Evolutionary conservation across 2,329 filamentous ascomycete genomes (phyloP).

Genomic region (Rutstroemia sydowiana): DNA sequence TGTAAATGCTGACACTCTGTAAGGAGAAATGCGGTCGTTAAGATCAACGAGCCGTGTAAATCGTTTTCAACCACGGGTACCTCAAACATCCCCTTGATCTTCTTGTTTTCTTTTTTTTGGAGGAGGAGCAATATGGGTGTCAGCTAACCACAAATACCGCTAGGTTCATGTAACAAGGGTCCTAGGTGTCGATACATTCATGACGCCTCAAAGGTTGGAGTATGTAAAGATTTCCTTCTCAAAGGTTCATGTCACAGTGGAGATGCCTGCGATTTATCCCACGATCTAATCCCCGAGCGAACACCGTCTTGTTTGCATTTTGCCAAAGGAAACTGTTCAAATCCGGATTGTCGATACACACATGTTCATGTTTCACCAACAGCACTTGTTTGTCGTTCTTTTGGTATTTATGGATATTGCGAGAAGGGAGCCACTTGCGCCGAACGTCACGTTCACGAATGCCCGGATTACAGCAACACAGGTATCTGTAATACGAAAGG

Average conservation of each 20-base stretch:
- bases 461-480: conserved; percentile 89
- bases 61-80: conserved; percentile 64
- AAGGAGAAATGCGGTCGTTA: conserved; percentile 40
- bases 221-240: conserved; percentile 81
- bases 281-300: conserved; percentile 75
- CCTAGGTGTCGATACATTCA: conserved; percentile 74
- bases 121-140: conserved; percentile 19
- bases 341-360: conserved; percentile 76
- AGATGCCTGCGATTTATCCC: conserved; percentile 80
- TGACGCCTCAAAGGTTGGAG: conserved; percentile 77
- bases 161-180: conserved; percentile 82
- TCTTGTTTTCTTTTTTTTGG: conserved; percentile 15
- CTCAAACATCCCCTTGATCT: conserved; percentile 25
- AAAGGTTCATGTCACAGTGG: conserved; percentile 72
- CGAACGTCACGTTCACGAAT: conserved; percentile 85
- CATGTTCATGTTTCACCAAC: conserved; percentile 72
- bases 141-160: conserved; percentile 25
- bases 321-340: conserved; percentile 82
- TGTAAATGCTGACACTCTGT: conserved; percentile 26
- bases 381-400: conserved; percentile 74
- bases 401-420: conserved; percentile 85
- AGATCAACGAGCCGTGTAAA: conserved; percentile 68
- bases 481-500: conserved; percentile 73
- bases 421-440: conserved; percentile 69
- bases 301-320: conserved; percentile 86